Base-by-base conservation (phyloP, 2,329 filamentous ascomycete genomes). In the Fusarium albidum region DNA sequence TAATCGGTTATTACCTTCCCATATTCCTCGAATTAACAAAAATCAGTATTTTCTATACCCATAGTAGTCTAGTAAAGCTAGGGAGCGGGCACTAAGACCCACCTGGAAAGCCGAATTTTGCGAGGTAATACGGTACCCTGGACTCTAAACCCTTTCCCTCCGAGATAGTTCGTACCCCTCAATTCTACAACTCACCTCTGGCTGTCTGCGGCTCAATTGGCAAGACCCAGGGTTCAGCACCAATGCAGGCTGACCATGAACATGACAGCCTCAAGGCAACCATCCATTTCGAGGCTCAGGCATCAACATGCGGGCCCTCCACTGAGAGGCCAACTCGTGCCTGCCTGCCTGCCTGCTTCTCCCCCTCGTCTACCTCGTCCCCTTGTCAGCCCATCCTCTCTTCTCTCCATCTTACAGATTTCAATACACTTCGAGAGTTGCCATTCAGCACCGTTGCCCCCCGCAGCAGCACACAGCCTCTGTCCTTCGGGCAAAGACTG, bases 231-330 rank as follows among this genome's bases (percentile, higher is more conserved):
- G 5, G n/a, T n/a, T 37, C 25, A 12, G 6, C 29, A 14, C 12
- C 25, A 18, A 46, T 46, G 43, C 43, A 46, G 43, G 43, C 47
- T 55, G 34, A 48, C 46, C 52, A 42, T 13, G 32, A 48, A 40
- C 52, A 42, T 13, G 32, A 59, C 47, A 55, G 49, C 58, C 58
- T 61, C 57, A 61, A 60, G 57, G 57, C 57, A 60, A 58, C 57
- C 57, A 50, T 39, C 21, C 31, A 31, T 33, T 52, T 31, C 21
- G 26, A 43, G 38, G 32, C 53, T 49, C 47, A 61, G 57, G 57
- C 57, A 61, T 60, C 57, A 53, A 41, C 38, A 43, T 43, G 32
- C 21, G 21, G 7, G 21, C 21, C 42, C 21, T n/a, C n/a, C n/a
- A n/a, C n/a, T 37, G 49, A 49, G 44, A 43, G 49, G 49, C 28